Evolutionary conservation across 1,284 basidiomycete species (phyloP).

Genomic region (Singerocomus inundabilis): DNA sequence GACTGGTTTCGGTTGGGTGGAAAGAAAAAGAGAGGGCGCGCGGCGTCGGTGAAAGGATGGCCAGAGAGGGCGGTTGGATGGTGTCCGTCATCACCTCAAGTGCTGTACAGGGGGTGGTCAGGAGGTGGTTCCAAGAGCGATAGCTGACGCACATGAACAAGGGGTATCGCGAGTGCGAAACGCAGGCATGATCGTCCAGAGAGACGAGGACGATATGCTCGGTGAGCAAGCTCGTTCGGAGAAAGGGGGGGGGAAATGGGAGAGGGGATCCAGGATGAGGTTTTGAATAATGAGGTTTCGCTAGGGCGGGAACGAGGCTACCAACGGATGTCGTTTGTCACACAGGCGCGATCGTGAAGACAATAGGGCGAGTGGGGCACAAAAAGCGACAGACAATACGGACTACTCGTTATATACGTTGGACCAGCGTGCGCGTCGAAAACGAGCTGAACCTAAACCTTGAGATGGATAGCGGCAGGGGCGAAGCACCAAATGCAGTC

Average conservation of each 20-base stretch:
- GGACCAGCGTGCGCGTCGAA: constrained; percentile 24
- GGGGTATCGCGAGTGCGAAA: constrained; percentile 71
- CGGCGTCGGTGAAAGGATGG: constrained; percentile 73
- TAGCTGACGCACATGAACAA: constrained; percentile 50
- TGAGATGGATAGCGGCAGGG: constrained; percentile 23
- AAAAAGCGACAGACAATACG: constrained; percentile 59
- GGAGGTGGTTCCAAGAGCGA: constrained; percentile 8
- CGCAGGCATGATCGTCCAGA: constrained; percentile 64
- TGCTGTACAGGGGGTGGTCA: constrained; percentile 44
- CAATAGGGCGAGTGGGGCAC: constrained; percentile 65
- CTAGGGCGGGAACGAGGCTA: constrained; percentile 37
- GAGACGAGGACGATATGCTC: constrained; percentile 26
- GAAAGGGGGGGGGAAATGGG: constrained; percentile 25
- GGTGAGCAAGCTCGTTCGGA: constrained; percentile 36
- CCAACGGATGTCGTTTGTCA: constrained; percentile 46
- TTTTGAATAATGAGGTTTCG: constrained; percentile 46
- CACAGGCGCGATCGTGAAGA: constrained; percentile 45
- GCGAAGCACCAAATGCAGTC: constrained; percentile 18
- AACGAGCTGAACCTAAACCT: constrained; percentile 32
- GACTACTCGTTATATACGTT: constrained; percentile 58
- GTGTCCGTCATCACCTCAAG: constrained; percentile 72
- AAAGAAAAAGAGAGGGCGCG: constrained; percentile 71
- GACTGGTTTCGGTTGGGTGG: constrained; percentile 52
- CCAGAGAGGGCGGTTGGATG: constrained; percentile 54
- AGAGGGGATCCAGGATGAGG: constrained; percentile 31